Evolutionary conservation across 2,329 filamentous ascomycete genomes (phyloP).

Genomic region (Parastagonospora avenae): DNA sequence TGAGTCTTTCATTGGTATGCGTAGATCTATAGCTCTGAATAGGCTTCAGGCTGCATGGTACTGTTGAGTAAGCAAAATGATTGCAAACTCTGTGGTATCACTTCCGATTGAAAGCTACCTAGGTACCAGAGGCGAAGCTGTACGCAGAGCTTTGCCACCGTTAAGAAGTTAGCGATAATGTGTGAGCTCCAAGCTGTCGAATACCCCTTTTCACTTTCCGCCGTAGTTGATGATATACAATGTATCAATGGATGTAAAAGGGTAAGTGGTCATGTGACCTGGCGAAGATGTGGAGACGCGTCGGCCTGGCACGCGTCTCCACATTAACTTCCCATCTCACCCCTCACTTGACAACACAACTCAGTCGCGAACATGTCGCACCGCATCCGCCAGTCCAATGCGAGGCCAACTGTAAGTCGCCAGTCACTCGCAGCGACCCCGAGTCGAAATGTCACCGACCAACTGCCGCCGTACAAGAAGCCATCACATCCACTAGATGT

Average conservation of each 20-base stretch:
- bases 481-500: conserved; percentile 58
- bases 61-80: too few relatives aligned
- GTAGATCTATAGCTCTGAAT: too few relatives aligned
- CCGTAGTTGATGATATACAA: too few relatives aligned
- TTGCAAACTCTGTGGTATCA: too few relatives aligned
- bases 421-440: conserved; percentile 14
- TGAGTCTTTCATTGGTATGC: too few relatives aligned
- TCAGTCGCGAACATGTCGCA: conserved; percentile 24
- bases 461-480: conserved; percentile 59
- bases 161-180: background rate
- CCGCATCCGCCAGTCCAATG: conserved; percentile 24
- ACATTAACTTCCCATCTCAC: background rate
- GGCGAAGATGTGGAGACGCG: conserved; percentile 6
- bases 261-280: conserved; percentile 14
- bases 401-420: conserved; percentile 20
- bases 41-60: too few relatives aligned
- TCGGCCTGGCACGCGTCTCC: background rate
- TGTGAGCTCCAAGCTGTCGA: too few relatives aligned
- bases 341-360: too few relatives aligned
- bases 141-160: too few relatives aligned
- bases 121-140: too few relatives aligned
- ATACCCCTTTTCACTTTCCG: too few relatives aligned
- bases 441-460: conserved; percentile 13
- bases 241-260: background rate
- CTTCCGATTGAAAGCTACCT: too few relatives aligned